phyloP scores from a whole-genome alignment of 2,329 filamentous ascomycete genomes.

The Aspergillus eucalypticola region DNA sequence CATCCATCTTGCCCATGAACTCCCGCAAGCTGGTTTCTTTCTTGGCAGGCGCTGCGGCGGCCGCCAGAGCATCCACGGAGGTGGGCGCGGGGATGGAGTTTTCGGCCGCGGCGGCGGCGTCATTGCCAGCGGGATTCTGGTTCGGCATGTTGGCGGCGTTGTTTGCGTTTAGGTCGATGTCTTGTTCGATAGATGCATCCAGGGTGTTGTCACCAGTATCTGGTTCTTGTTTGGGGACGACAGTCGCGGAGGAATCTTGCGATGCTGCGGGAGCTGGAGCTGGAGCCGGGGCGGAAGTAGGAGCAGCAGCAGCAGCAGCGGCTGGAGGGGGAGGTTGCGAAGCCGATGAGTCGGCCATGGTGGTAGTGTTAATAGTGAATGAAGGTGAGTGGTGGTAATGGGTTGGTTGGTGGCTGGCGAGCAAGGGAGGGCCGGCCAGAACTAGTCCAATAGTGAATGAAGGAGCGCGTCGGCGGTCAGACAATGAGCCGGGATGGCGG shows the following conservation, averaged over 20 bases:
- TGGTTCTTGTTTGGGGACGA: slow-evolving; percentile 26
- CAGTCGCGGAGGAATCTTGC: slow-evolving; percentile 18
- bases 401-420: slow-evolving; percentile 22
- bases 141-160: slow-evolving; percentile 22
- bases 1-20: slow-evolving; percentile 94
- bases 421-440: slow-evolving; percentile 9
- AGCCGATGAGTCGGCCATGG: slow-evolving; percentile 39
- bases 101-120: slow-evolving; percentile 17
- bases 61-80: slow-evolving; percentile 48
- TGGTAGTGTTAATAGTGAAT: slow-evolving; percentile 12
- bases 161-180: slow-evolving; percentile 38
- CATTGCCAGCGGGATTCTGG: slow-evolving; percentile 18
- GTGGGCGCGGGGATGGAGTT: slow-evolving; percentile 23
- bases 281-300: slow-evolving; percentile 17
- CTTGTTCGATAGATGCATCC: slow-evolving; percentile 39
- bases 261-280: slow-evolving; percentile 29
- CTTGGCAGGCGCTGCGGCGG: slow-evolving; percentile 64
- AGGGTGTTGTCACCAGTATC: slow-evolving; percentile 27
- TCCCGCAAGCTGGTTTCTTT: slow-evolving; percentile 93
- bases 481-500: not conserved
- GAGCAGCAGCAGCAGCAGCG: slow-evolving; percentile 20
- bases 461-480: not conserved
- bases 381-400: slow-evolving; percentile 1
- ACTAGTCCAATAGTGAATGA: slow-evolving; percentile 3
- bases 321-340: slow-evolving; percentile 22